A percentile compares a stretch with the other conserved stretches of the same genome.
phyloP scores from a whole-genome alignment of 2,329 filamentous ascomycete species.

The Pseudocercospora vitis region DNA sequence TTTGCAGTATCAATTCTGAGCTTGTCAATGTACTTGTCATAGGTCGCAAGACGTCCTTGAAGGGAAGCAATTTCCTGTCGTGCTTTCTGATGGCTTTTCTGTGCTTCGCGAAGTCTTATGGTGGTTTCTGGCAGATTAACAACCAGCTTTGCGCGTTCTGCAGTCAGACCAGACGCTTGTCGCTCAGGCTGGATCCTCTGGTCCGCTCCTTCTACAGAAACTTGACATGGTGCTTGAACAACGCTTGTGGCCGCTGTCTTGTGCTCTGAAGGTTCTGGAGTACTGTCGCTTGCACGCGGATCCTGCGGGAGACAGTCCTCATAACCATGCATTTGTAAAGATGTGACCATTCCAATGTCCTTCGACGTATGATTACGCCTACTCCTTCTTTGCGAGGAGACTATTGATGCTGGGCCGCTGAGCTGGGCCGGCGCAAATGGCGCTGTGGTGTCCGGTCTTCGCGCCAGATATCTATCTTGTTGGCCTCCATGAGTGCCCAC shows the following conservation, averaged over 20 bases:
- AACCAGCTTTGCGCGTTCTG: neutral
- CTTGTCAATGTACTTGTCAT: slow-evolving; percentile 2
- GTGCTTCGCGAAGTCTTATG: neutral
- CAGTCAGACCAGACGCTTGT: neutral
- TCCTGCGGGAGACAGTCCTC: neutral
- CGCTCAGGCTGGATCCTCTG: neutral
- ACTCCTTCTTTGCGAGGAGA: neutral
- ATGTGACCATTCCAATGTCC: slow-evolving; percentile 1
- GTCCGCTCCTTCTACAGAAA: neutral
- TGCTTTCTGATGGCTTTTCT: neutral
- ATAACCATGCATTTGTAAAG: neutral
- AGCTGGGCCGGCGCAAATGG: neutral
- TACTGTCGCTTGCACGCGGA: neutral
- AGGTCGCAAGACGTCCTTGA: neutral
- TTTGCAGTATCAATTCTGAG: slow-evolving; percentile 9
- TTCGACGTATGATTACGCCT: neutral
- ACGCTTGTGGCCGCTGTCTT: neutral
- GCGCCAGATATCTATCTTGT: neutral
- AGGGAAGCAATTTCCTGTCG: neutral
- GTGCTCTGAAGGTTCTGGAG: neutral
- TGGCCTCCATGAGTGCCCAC: neutral
- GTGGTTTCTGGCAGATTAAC: neutral
- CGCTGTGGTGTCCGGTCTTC: slow-evolving; percentile 2
- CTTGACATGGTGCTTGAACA: neutral
- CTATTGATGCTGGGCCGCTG: neutral